Percentiles rank a stretch among this genome's conserved stretches.
Evolutionary conservation across 345 rosid genomes (phyloP).

Genomic region (Punica granatum): DNA sequence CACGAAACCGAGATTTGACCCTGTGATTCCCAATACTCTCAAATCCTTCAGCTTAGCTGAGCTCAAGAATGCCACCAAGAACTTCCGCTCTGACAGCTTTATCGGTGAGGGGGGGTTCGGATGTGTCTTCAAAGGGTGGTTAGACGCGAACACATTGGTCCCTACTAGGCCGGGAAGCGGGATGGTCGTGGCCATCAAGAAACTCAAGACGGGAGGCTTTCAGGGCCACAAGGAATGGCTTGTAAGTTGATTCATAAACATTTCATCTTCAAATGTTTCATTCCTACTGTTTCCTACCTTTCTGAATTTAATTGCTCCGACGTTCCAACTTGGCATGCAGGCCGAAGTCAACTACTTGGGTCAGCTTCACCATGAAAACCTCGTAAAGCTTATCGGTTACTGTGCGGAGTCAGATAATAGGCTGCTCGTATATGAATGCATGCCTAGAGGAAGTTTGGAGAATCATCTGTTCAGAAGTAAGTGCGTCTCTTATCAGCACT

Average conservation of each 20-base stretch:
- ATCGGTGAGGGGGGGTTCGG: slow-evolving; percentile 79
- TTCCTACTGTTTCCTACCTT: neutral
- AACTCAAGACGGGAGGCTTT: slow-evolving; percentile 46
- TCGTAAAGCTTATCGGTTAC: slow-evolving; percentile 79
- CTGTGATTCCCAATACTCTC: slow-evolving; percentile 25
- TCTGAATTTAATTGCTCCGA: neutral
- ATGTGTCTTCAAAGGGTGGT: slow-evolving; percentile 62
- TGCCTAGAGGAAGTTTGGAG: slow-evolving; percentile 92
- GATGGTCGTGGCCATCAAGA: slow-evolving; percentile 56
- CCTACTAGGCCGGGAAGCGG: slow-evolving; percentile 56
- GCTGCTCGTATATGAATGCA: slow-evolving; percentile 73
- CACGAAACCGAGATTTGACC: slow-evolving; percentile 14
- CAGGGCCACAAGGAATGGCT: slow-evolving; percentile 85
- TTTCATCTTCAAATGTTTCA: neutral
- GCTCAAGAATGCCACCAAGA: slow-evolving; percentile 52
- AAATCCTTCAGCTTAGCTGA: slow-evolving; percentile 50
- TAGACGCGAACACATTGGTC: slow-evolving; percentile 44
- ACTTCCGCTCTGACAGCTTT: slow-evolving; percentile 43
- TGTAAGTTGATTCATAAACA: slow-evolving; percentile 26
- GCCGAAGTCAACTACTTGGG: slow-evolving; percentile 84
- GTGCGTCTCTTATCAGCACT: slow-evolving; percentile 16
- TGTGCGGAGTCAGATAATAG: slow-evolving; percentile 57
- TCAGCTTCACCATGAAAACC: slow-evolving; percentile 65
- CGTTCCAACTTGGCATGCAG: slow-evolving; percentile 24
- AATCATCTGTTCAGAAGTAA: slow-evolving; percentile 82